These are phyloP conservation scores for Yamadazyma paraphyllophila DNA, from an alignment of 805 yeast species.

Conservation along the genomic window DNA sequence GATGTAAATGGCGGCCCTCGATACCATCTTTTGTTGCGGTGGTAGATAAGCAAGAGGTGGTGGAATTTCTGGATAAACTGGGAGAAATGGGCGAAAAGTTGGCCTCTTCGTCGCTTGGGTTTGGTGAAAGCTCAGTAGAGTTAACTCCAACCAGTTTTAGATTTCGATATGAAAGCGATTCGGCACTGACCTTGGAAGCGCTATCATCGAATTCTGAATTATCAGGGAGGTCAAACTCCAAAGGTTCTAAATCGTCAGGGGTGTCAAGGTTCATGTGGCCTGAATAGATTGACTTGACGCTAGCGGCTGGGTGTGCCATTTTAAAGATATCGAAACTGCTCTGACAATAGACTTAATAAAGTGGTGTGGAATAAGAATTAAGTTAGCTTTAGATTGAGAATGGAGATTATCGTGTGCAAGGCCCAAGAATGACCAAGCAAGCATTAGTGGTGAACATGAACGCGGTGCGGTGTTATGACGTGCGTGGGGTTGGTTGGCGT, in stretches of 20 bases:
- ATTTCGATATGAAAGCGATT: slow-evolving; percentile 20
- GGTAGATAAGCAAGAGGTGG: slow-evolving; percentile 66
- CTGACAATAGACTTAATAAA: neutral
- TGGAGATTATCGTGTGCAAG: neutral
- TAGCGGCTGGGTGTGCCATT: slow-evolving; percentile 45
- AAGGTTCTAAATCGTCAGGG: slow-evolving; percentile 22
- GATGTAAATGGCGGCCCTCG: slow-evolving; percentile 58
- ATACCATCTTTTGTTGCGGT: slow-evolving; percentile 75
- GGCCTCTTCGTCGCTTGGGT: slow-evolving; percentile 5
- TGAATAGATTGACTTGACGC: slow-evolving; percentile 37
- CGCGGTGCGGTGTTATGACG: neutral
- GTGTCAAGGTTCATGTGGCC: slow-evolving; percentile 31
- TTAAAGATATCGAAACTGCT: neutral
- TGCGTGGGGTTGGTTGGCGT: neutral
- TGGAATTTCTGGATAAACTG: slow-evolving; percentile 59
- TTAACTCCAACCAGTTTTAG: slow-evolving; percentile 11
- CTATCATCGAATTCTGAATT: slow-evolving; percentile 9
- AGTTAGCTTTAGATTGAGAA: neutral
- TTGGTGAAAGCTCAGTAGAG: neutral
- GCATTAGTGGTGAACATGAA: neutral
- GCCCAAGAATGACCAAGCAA: neutral
- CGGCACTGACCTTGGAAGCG: slow-evolving; percentile 10
- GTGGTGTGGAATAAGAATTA: neutral
- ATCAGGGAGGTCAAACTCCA: slow-evolving; percentile 12
- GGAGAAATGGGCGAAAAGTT: slow-evolving; percentile 34